Percentiles rank a stretch among this genome's conserved stretches.
Conservation (phyloP, 768 basidiomycete genomes). For the Neoboletus subvelutipes region DNA sequence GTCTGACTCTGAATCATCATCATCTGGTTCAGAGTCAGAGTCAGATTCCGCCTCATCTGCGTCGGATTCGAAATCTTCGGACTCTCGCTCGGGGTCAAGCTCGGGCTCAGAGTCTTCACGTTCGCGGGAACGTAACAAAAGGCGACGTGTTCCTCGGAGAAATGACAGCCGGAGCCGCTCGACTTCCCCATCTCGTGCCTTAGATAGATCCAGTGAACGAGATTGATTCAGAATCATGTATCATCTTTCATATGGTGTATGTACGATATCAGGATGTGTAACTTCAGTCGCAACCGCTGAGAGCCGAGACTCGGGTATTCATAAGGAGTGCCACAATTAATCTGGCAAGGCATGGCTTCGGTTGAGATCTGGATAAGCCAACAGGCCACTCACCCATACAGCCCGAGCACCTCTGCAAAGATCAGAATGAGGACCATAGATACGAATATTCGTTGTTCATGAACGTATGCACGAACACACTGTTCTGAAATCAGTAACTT, state of each 20-base stretch:
- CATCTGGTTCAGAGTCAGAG: slow-evolving; percentile 22
- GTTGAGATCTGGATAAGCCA: background rate
- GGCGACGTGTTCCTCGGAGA: slow-evolving; percentile 38
- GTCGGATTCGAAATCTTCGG: slow-evolving; percentile 48
- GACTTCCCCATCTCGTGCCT: slow-evolving; percentile 16
- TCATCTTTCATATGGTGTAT: slow-evolving; percentile 10
- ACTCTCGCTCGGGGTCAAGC: slow-evolving; percentile 37
- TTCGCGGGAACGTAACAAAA: slow-evolving; percentile 41
- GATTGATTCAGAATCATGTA: slow-evolving; percentile 15
- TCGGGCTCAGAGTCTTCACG: slow-evolving; percentile 49
- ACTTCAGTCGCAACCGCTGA: slow-evolving; percentile 25
- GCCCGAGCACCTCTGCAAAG: slow-evolving; percentile 86
- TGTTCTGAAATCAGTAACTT: slow-evolving; percentile 30
- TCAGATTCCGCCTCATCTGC: slow-evolving; percentile 12
- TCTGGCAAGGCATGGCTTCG: slow-evolving; percentile 33
- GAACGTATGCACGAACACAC: slow-evolving; percentile 90
- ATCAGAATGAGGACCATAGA: slow-evolving; percentile 96
- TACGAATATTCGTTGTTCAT: slow-evolving; percentile 90
- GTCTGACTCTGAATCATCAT: slow-evolving; percentile 26
- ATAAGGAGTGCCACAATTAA: slow-evolving; percentile 90
- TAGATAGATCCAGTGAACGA: slow-evolving; percentile 15
- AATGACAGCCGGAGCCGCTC: slow-evolving; percentile 25
- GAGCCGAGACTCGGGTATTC: slow-evolving; percentile 70
- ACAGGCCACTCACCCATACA: slow-evolving; percentile 65
- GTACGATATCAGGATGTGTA: slow-evolving; percentile 10